phyloP scores from a whole-genome alignment of 805 yeast species.

The Starmerella geochares region DNA sequence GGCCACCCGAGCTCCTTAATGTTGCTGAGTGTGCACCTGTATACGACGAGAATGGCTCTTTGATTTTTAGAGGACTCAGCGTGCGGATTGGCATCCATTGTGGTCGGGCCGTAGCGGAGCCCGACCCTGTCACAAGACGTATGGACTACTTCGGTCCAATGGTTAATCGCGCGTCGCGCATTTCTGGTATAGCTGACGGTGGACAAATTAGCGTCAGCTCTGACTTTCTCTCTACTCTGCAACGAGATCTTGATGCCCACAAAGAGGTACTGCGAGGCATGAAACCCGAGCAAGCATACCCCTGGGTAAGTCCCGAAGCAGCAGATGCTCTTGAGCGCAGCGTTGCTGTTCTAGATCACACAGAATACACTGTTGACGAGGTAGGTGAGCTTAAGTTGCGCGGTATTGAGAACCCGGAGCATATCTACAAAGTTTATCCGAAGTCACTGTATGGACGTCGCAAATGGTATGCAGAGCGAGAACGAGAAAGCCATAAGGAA shows the following conservation, averaged over 20 bases:
- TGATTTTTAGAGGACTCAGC: constrained; percentile 76
- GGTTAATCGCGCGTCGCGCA: constrained; percentile 91
- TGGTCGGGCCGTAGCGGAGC: constrained; percentile 95
- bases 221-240: constrained; percentile 68
- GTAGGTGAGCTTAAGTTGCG: constrained; percentile 83
- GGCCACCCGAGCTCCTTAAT: constrained; percentile 89
- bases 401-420: constrained; percentile 89
- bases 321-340: constrained; percentile 26
- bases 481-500: background rate
- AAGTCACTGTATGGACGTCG: constrained; percentile 48
- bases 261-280: constrained; percentile 19
- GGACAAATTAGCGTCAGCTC: constrained; percentile 88
- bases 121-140: constrained; percentile 86
- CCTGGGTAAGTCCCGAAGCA: constrained; percentile 10
- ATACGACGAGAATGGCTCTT: constrained; percentile 47
- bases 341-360: constrained; percentile 40
- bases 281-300: constrained; percentile 16
- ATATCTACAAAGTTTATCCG: constrained; percentile 71
- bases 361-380: constrained; percentile 57
- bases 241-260: constrained; percentile 40
- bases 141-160: constrained; percentile 99
- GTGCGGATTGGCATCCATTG: constrained; percentile 98
- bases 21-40: constrained; percentile 77
- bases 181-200: constrained; percentile 91
- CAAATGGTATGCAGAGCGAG: constrained; percentile 13